These are phyloP conservation scores for Lomentospora prolificans DNA, from an alignment of 2,329 filamentous ascomycete genomes.

Conservation along the genomic window DNA sequence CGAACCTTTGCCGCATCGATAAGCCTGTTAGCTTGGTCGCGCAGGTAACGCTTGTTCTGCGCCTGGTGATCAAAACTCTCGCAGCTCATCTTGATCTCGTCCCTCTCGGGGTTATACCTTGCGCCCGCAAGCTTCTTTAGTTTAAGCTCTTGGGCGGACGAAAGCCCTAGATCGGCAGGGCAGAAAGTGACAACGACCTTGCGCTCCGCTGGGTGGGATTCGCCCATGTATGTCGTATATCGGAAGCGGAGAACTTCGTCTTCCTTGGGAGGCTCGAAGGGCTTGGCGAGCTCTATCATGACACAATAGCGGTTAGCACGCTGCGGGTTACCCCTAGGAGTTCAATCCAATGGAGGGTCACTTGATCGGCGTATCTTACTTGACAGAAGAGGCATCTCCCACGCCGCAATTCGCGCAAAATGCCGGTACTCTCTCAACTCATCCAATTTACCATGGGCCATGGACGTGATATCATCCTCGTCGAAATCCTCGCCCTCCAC, in stretches of 20 bases:
- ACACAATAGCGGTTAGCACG: background rate
- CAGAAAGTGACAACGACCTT: slow-evolving; percentile 94
- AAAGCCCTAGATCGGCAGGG: slow-evolving; percentile 62
- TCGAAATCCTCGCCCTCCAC: slow-evolving; percentile 54
- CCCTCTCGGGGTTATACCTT: slow-evolving; percentile 77
- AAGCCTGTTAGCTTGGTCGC: slow-evolving; percentile 64
- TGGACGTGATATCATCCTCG: slow-evolving; percentile 73
- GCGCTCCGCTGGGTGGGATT: slow-evolving; percentile 78
- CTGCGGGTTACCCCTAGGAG: background rate
- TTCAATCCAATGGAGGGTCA: slow-evolving; percentile 38
- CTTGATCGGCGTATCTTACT: slow-evolving; percentile 61
- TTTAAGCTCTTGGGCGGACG: slow-evolving; percentile 60
- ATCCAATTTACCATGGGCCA: slow-evolving; percentile 80
- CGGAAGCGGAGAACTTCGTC: slow-evolving; percentile 78
- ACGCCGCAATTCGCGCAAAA: slow-evolving; percentile 77
- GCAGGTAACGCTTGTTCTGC: slow-evolving; percentile 94
- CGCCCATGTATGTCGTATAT: slow-evolving; percentile 94
- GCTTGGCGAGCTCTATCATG: slow-evolving; percentile 68
- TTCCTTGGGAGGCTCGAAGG: slow-evolving; percentile 61
- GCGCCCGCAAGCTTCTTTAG: slow-evolving; percentile 78
- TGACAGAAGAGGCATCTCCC: slow-evolving; percentile 88
- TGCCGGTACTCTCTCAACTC: slow-evolving; percentile 80
- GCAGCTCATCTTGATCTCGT: slow-evolving; percentile 79
- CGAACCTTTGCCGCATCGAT: slow-evolving; percentile 62
- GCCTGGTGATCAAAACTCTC: slow-evolving; percentile 82